Base-by-base conservation (phyloP, 169 alveolate species). In the Plasmodium gonderi region DNA sequence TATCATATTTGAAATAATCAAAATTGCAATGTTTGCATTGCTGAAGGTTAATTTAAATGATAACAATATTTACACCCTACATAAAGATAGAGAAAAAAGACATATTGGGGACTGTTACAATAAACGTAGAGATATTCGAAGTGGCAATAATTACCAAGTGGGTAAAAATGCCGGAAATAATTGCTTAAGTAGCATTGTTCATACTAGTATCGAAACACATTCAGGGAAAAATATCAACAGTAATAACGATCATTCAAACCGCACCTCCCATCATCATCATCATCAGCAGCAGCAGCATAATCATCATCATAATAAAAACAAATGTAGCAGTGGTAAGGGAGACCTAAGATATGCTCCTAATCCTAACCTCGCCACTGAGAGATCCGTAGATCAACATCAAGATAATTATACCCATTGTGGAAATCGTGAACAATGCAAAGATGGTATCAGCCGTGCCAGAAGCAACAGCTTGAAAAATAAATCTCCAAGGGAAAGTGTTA, bases 11-110 rank as follows among this genome's bases (percentile, higher is more conserved):
- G 92, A 85, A 85, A 85, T 85, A 20, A 40, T 85, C 45, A 85
- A 85, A 85, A 85, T 85, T 31, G 92, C 92, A 14, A 85, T 85
- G 92, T 85, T 85, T 67, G 87, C 92, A 6, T 44, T 85, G 17
- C 79, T 85, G 12, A 85, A 65, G 68, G 87, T 85, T 85, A 85
- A 85, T 85, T 65, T 85, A 45, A 85, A 85, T 85, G 92, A 85
- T 44, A 85, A 85, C 68, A 85, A 85, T 42, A 85, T 85, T 49
- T 85, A 85, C 47, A 60, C 92, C n/a, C 4, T 85, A 51, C 77
- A 67, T 12, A 45, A 20, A 5, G 42, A 17, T 2, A 33, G 12
- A 26, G 40, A 12, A 3, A 67, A 82, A 40, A 47, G 40, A 80
- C 45, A 54, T 23, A 29, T 12, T 14, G 14, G 31, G 64, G 26